Base-by-base conservation (phyloP, 306 rosid species). In the Leucaena leucocephala region DNA sequence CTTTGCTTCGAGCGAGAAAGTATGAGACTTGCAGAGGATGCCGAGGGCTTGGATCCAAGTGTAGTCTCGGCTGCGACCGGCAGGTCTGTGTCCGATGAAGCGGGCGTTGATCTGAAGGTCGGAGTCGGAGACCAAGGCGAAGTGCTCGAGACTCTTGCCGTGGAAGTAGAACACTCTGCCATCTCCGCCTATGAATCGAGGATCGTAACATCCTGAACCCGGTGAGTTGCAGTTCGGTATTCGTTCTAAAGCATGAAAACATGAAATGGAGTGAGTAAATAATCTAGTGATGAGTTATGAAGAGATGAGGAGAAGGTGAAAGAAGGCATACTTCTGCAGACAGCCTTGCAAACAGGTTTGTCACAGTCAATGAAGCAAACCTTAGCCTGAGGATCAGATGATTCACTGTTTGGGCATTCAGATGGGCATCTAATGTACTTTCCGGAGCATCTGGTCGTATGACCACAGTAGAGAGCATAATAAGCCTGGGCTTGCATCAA, bases 191-290 rank as follows among this genome's bases (percentile, higher is more conserved):
- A 85, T 78, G 87, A 87, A 85, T 15, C 84, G 82, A 0, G 91
- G 91, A 70, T 85, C 91, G 39, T 66, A 76, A 58, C 87, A 85
- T 71, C 87, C 87, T 62, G 89, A 78, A 81, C 91, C 91, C 2
- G 87, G 89, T 39, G 89, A 81, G 44, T 88, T 83, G 81, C 89
- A 85, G 77, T 85, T 88, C 35, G 89, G 86, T 58, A 83, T 85
- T 38, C 83, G 86, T 9, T 70, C 86, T 67, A 36, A n/a, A 65
- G 8, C 10, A 36, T 2, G 8, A 61, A 33, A 33, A 27, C 1
- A 27, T 11, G 39, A 2, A 27, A 61, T 33, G 3, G 6, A 17
- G 14, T 13, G 13, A 21, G 14, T 6, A 6, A 21, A 19, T 4
- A 59, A 10, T 10, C 17, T 9, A 57, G 34, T 3, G 14, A 57